Evolutionary conservation across 208 protist genomes (phyloP), one percentile per base, ranked within the genome.

Genomic region (Trypanosoma melophagium): DNA sequence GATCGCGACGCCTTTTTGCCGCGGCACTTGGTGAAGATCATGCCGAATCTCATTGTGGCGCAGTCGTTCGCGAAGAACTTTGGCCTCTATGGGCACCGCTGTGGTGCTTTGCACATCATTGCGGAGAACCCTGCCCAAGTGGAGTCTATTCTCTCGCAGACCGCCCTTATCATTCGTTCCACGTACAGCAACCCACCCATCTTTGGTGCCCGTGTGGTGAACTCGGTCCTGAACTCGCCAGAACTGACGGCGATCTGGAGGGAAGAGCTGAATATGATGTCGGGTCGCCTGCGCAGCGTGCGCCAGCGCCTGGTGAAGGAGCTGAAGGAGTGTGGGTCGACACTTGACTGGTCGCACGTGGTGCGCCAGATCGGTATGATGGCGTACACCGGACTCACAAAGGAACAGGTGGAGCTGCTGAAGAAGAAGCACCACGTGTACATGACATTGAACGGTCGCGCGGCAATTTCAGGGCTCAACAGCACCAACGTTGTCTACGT

Each of bases 31-130:
- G 70, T 76, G 41, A 54, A 69, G 4, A 62, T 71, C 7, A 80
- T 97, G 13, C 80, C 91, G 12, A 79, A 94, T 19, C 77, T 98
- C 50, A 58, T 94, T 10, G 80, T 98, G 7, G 71, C 82, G 13
- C 97, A 99, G 81, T 98, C 94, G 0, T 98, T 98, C 79, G 83
- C 96, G 0, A 99, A 99, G 84, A 99, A 98, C 74, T 95, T 99
- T 71, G 98, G 98, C 19, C 81, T 99, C 5, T 99, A 99, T 69
- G 95, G 95, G n/a, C 95, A 99, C 55, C 88, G 98, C 60, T 86
- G 93, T 28, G 97, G 98, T 40, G 81, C 84, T 1, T 66, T 99
- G 21, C 86, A 87, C 62, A 74, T 99, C 31, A 76, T 94, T 9
- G 88, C 80, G 65, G 71, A 69, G 7, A 66, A 79, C 17, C 44